Percentiles rank a stretch among this genome's conserved stretches.
These are phyloP conservation scores for Cercospora citrullina DNA, from an alignment of 2,329 filamentous ascomycete species.

Conservation along the genomic window DNA sequence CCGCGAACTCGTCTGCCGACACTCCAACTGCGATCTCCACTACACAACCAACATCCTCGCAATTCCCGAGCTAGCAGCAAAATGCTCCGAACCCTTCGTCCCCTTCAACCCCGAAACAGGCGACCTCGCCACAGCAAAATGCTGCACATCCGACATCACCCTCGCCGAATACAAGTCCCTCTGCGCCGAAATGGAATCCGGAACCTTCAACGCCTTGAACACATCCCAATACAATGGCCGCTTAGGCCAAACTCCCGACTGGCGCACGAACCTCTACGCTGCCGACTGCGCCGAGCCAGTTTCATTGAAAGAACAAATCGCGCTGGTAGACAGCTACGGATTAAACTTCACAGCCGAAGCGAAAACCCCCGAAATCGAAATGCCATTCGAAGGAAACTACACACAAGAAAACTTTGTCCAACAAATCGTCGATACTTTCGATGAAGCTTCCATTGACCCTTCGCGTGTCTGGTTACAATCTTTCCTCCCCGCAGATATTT, in stretches of 20 bases:
- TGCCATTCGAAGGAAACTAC: conserved; percentile 66
- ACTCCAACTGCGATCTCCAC: conserved; percentile 67
- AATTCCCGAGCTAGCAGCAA: conserved; percentile 61
- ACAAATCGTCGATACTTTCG: conserved; percentile 64
- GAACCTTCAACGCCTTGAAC: conserved; percentile 59
- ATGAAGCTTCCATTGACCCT: conserved; percentile 53
- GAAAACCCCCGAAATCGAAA: conserved; percentile 64
- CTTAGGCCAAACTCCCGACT: conserved; percentile 52
- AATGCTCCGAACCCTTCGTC: conserved; percentile 64
- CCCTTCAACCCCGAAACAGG: conserved; percentile 41
- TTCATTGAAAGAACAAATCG: conserved; percentile 63
- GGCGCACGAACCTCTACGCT: conserved; percentile 65
- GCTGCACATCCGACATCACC: conserved; percentile 72
- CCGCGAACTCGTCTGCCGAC: conserved; percentile 65
- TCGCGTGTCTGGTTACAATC: conserved; percentile 63
- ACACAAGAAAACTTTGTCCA: conserved; percentile 66
- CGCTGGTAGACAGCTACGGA: conserved; percentile 57
- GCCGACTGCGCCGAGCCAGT: conserved; percentile 63
- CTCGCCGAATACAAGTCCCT: conserved; percentile 66
- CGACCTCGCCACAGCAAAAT: conserved; percentile 61
- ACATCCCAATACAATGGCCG: conserved; percentile 53
- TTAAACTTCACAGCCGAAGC: conserved; percentile 67
- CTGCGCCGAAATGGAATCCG: conserved; percentile 70
- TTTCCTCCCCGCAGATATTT: conserved; percentile 56
- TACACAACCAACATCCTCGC: conserved; percentile 67